Percentiles rank a stretch among this genome's conserved stretches.
These are phyloP conservation scores for Diaporthe sp. DNA, from an alignment of 2,329 filamentous ascomycete species.

Conservation along the genomic window DNA sequence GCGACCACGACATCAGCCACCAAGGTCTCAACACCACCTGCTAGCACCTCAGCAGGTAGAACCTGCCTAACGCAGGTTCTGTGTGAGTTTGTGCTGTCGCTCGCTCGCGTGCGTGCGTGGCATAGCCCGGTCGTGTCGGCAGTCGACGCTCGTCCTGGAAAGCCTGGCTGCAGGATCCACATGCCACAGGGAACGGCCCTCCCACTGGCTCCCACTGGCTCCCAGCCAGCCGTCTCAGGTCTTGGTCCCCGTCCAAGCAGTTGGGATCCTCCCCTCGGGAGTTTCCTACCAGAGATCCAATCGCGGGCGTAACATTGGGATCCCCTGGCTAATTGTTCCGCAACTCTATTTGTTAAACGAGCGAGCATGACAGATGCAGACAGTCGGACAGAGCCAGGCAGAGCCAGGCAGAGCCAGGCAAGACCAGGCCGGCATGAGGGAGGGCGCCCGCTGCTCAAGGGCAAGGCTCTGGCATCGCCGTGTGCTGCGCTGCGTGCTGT, in stretches of 20 bases:
- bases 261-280: constrained; percentile 15
- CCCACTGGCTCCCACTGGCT: not conserved
- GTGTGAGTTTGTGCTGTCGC: not conserved
- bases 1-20: not conserved
- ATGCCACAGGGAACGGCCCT: constrained; percentile 9
- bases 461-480: constrained; percentile 3
- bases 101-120: not conserved
- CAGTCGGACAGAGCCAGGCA: not conserved
- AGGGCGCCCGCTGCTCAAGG: constrained; percentile 8
- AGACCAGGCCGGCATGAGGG: constrained; percentile 1
- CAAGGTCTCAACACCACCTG: constrained; percentile 2
- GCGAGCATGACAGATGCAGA: constrained; percentile 10
- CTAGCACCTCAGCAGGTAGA: not conserved
- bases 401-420: not conserved
- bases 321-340: constrained; percentile 20
- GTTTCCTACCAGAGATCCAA: constrained; percentile 21
- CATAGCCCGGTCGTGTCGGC: constrained; percentile 3
- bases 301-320: constrained; percentile 11
- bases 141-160: not conserved
- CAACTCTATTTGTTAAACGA: constrained; percentile 25
- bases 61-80: not conserved
- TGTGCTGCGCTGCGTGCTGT: not conserved
- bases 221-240: constrained; percentile 21
- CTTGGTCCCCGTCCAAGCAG: constrained; percentile 28
- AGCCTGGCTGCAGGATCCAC: constrained; percentile 5